A percentile compares a stretch with the other conserved stretches of the same genome.
Evolutionary conservation across 768 basidiomycete species (phyloP).

Genomic region (Termitomyces sp.): DNA sequence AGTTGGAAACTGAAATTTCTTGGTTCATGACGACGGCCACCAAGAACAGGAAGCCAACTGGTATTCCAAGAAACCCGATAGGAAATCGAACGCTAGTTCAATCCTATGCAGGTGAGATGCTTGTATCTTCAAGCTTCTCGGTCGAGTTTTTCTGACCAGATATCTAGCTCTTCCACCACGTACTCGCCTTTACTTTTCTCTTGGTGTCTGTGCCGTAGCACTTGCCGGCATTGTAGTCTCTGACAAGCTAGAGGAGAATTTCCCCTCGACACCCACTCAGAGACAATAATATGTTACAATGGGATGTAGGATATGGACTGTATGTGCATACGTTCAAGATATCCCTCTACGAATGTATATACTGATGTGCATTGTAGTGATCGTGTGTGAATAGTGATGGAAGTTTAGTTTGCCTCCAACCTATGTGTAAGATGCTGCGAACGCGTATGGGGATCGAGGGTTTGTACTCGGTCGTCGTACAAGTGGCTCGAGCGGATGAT

Average conservation of each 20-base stretch:
- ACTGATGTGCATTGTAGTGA: constrained; percentile 3
- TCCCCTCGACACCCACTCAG: constrained; percentile 21
- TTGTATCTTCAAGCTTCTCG: background rate
- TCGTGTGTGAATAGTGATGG: constrained; percentile 10
- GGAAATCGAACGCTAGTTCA: constrained; percentile 31
- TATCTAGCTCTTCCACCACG: constrained; percentile 47
- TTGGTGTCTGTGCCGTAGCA: constrained; percentile 45
- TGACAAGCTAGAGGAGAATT: constrained; percentile 45
- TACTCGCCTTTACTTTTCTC: constrained; percentile 49
- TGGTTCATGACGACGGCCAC: background rate
- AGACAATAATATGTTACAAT: constrained; percentile 9
- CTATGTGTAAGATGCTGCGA: constrained; percentile 10
- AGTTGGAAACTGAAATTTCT: background rate
- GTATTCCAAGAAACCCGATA: constrained; percentile 14
- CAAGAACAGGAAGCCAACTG: constrained; percentile 2
- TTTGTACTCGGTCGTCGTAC: constrained; percentile 28
- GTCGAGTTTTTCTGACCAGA: constrained; percentile 8
- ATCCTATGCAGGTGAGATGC: constrained; percentile 33
- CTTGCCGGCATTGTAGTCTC: constrained; percentile 45
- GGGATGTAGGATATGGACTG: constrained; percentile 5
- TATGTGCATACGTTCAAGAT: constrained; percentile 8
- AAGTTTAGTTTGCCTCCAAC: background rate
- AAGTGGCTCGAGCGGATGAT: constrained; percentile 33
- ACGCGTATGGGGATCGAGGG: constrained; percentile 8
- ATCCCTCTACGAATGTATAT: background rate